Percentiles rank a stretch among this genome's conserved stretches.
These are phyloP conservation scores for Jackrogersella multiformis DNA, from an alignment of 495 filamentous ascomycete genomes.

Conservation along the genomic window DNA sequence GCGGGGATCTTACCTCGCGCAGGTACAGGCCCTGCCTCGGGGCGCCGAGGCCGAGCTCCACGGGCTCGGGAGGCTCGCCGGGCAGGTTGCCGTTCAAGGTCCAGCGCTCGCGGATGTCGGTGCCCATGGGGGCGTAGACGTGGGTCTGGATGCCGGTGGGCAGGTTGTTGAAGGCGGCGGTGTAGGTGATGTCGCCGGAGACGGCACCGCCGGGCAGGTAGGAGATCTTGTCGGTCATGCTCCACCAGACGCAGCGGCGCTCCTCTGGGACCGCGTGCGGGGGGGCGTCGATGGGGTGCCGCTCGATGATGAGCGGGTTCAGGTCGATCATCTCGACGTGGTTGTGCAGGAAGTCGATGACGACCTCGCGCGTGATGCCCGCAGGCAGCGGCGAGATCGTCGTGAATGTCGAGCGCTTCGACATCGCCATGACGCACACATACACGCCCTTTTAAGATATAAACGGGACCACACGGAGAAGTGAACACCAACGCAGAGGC, in stretches of 20 bases:
- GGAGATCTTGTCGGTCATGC: constrained; percentile 72
- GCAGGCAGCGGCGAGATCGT: constrained; percentile 75
- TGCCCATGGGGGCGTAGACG: constrained; percentile 70
- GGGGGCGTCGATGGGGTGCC: constrained; percentile 70
- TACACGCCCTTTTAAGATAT: background rate
- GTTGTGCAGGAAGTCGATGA: constrained; percentile 74
- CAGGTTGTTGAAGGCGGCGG: constrained; percentile 76
- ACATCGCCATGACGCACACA: constrained; percentile 51
- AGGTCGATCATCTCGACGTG: constrained; percentile 82
- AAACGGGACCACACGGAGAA: background rate
- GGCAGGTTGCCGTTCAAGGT: constrained; percentile 68
- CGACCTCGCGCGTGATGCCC: constrained; percentile 70
- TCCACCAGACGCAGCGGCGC: constrained; percentile 74
- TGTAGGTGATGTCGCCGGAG: constrained; percentile 75
- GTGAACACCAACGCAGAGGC: constrained; percentile 2
- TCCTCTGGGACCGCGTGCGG: constrained; percentile 71
- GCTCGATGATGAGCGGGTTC: constrained; percentile 79
- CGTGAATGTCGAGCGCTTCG: constrained; percentile 68
- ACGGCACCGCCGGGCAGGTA: constrained; percentile 74
- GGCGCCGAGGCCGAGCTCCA: constrained; percentile 67
- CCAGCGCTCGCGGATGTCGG: constrained; percentile 77
- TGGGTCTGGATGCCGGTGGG: constrained; percentile 77
- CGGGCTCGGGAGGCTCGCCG: constrained; percentile 66
- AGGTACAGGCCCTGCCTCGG: constrained; percentile 75
- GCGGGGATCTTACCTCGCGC: constrained; percentile 57